Evolutionary conservation across 2,329 filamentous ascomycete genomes (phyloP), one percentile per base, ranked within the genome.

Genomic region (Teratosphaeriaceae sp.): DNA sequence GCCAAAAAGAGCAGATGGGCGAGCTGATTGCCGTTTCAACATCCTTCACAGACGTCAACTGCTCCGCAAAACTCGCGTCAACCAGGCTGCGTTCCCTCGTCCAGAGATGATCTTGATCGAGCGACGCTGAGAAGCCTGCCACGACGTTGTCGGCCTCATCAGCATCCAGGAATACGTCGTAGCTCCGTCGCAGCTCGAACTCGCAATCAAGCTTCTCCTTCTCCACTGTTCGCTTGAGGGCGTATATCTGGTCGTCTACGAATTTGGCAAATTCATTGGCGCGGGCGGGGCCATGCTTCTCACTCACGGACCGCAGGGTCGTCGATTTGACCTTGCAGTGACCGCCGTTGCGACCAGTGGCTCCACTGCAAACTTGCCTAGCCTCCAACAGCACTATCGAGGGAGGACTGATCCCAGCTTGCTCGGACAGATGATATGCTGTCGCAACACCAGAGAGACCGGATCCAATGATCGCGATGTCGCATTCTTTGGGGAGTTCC

Each of bases 161-260:
- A 22, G 51, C 49, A 38, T 56, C 53, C 18, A 70, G 43, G n/a
- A 62, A 60, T 0, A 69, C 64, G 46, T 72, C 68, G 3, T 62
- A 54, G 6, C 63, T 61, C 3, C 68, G 52, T 0, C 66, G 68
- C 2, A 71, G 30, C 11, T 68, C 58, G 13, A 72, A 68, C 23
- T 73, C 69, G 45, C 69, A 72, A 31, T 72, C 66, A 9, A 72
- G 61, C 0, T 51, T 44, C 29, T 70, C 64, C 0, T 58, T 47
- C n/a, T 65, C 57, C 5, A 72, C 55, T 13, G 60, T 51, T 2
- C 61, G 45, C 41, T 67, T 64, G 61, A 16, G 42, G 40, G n/a
- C 62, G 12, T 43, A 43, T 8, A 65, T 48, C 13, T 64, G 56
- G 3, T 51, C 52, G 7, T 53, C 49, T 44, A 65, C 60, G 41